phyloP scores from a whole-genome alignment of 768 basidiomycete genomes.

The Amanita rubescens region DNA sequence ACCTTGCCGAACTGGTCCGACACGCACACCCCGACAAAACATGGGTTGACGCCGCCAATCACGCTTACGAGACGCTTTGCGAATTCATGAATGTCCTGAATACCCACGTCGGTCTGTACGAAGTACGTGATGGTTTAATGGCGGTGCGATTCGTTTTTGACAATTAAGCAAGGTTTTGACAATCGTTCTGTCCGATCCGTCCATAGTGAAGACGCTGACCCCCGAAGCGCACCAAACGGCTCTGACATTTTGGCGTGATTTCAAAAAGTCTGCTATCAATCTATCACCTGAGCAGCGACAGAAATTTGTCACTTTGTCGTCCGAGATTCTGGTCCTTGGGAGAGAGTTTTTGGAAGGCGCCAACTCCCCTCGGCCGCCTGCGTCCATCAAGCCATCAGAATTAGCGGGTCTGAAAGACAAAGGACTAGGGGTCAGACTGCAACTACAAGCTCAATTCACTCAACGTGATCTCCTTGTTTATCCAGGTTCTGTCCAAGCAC shows the following conservation, averaged over 20 bases:
- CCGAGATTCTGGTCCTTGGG: constrained; percentile 82
- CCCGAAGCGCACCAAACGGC: constrained; percentile 83
- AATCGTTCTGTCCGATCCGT: constrained; percentile 58
- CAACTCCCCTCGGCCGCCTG: constrained; percentile 54
- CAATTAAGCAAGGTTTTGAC: constrained; percentile 53
- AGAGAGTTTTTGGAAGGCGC: constrained; percentile 76
- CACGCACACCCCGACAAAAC: constrained; percentile 84
- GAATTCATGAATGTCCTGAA: constrained; percentile 98
- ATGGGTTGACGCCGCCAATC: constrained; percentile 82
- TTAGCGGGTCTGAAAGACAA: constrained; percentile 67
- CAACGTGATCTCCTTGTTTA: constrained; percentile 72
- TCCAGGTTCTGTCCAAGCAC: constrained; percentile 83
- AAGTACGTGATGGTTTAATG: constrained; percentile 46
- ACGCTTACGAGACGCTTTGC: constrained; percentile 85
- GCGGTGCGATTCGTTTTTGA: constrained; percentile 11
- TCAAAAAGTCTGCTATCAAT: constrained; percentile 94
- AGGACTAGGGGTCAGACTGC: constrained; percentile 67
- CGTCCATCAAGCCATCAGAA: constrained; percentile 60
- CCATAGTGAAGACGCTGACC: constrained; percentile 56
- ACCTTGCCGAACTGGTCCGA: constrained; percentile 88
- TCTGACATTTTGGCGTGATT: constrained; percentile 92
- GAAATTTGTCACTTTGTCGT: constrained; percentile 83
- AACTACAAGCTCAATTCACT: constrained; percentile 71
- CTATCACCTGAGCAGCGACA: constrained; percentile 70
- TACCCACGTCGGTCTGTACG: constrained; percentile 84